These are phyloP conservation scores for Aspergillus cavernicola DNA, from an alignment of 495 filamentous ascomycete species.

Conservation along the genomic window DNA sequence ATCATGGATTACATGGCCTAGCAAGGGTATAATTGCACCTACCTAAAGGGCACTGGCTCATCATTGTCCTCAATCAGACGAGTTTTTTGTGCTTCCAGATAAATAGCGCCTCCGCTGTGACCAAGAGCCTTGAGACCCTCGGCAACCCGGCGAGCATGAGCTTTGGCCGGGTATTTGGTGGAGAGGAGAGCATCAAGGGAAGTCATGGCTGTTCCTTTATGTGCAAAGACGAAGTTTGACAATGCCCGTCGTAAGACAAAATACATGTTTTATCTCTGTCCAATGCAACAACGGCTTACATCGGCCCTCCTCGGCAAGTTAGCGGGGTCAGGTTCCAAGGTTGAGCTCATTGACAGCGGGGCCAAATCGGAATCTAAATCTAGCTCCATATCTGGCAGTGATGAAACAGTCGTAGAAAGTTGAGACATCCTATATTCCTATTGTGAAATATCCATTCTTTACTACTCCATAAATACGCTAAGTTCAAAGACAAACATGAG, in stretches of 20 bases:
- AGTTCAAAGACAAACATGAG: not conserved
- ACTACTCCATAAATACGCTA: not conserved
- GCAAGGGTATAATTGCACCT: constrained; percentile 16
- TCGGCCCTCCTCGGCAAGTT: not conserved
- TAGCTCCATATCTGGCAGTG: not conserved
- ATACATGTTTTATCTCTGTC: not conserved
- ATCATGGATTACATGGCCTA: not conserved
- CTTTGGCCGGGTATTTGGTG: constrained; percentile 94
- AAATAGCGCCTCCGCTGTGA: constrained; percentile 51
- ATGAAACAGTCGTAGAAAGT: too few relatives aligned
- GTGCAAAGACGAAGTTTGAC: not conserved
- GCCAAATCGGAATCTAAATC: not conserved
- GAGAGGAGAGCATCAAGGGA: constrained; percentile 46
- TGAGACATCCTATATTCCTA: not conserved
- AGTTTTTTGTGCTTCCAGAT: constrained; percentile 81
- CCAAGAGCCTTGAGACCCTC: constrained; percentile 55
- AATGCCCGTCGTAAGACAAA: not conserved
- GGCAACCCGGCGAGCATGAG: constrained; percentile 77
- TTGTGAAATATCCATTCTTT: not conserved
- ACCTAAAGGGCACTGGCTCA: constrained; percentile 73
- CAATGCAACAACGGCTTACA: not conserved
- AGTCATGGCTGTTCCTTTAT: constrained; percentile 24
- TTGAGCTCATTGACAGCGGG: constrained; percentile 11
- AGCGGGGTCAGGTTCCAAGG: constrained; percentile 5
- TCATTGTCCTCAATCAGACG: constrained; percentile 80